Base-by-base conservation (phyloP, 1,139 yeast genomes). In the Candida sp. region DNA sequence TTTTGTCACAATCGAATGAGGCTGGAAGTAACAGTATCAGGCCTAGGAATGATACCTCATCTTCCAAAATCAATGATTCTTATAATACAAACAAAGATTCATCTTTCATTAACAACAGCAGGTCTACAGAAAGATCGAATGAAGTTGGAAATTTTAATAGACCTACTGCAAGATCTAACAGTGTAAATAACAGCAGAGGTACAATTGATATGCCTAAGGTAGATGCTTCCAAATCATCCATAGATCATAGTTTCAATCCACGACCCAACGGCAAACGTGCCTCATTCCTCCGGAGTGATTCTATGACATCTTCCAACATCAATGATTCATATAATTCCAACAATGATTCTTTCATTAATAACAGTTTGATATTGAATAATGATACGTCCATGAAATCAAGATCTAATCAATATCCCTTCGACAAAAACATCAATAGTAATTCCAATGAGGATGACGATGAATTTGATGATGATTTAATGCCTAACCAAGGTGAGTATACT, bases 401-500 rank as follows among this genome's bases (percentile, higher is more conserved):
- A 25, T 6, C 6, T 9, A 25, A 9, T 9, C 29, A 25, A 25
- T 25, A 6, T 6, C 6, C 6, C 29, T 6, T 6, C 9, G 29
- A 25, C 29, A 25, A 9, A 6, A 25, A 25, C 29, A 6, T n/a
- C 6, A 30, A 30, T 30, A 12, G 11, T n/a, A 30, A 30, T 30
- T 12, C n/a, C 19, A 30, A 30, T 12, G 41, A 39, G 7, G 42
- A 43, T 4, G 33, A 35, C 33, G 42, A 36, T 1, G 50, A 47
- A 23, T 47, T 42, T 7, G 49, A 48, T 21, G 52, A 55, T 22
- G 40, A 41, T 25, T 42, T 45, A 25, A 33, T 35, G 41, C 35
- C 41, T 27, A 42, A 42, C 38, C 36, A 44, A 21, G 55, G 53
- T 29, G 55, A 51, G 25, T 50, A 53, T 19, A 71, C 76, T 2